These are phyloP conservation scores for Ajuga reptans DNA, from an alignment of 305 asterid genomes.

Conservation along the genomic window DNA sequence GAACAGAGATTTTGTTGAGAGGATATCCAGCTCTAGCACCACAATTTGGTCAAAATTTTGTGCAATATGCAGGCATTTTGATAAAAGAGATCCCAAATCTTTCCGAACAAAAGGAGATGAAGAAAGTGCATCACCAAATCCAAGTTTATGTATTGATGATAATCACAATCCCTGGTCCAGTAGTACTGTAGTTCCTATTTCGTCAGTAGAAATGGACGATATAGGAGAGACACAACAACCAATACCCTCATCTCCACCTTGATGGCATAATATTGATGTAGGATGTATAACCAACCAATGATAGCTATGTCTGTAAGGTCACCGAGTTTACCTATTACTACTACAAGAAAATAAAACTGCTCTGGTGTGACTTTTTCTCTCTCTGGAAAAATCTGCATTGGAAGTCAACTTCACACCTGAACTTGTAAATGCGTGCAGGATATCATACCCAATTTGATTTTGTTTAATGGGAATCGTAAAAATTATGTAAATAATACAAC, in stretches of 20 bases:
- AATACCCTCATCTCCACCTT: background rate
- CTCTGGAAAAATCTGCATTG: background rate
- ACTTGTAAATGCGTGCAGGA: background rate
- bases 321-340: background rate
- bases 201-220: conserved; percentile 5
- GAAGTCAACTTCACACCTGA: background rate
- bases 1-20: conserved; percentile 26
- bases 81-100: conserved; percentile 24
- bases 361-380: background rate
- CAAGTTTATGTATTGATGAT: background rate
- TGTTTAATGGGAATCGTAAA: background rate
- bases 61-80: conserved; percentile 29
- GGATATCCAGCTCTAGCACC: conserved; percentile 22
- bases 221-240: background rate
- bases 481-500: background rate
- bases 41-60: conserved; percentile 31
- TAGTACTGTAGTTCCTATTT: background rate
- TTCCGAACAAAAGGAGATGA: background rate
- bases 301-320: background rate
- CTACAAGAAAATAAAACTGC: background rate
- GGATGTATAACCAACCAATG: background rate
- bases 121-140: background rate
- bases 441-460: background rate
- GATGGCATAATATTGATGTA: background rate
- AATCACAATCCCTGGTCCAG: background rate